Conservation (phyloP, 139 green algal species). For the Tetraselmis striata region DNA sequence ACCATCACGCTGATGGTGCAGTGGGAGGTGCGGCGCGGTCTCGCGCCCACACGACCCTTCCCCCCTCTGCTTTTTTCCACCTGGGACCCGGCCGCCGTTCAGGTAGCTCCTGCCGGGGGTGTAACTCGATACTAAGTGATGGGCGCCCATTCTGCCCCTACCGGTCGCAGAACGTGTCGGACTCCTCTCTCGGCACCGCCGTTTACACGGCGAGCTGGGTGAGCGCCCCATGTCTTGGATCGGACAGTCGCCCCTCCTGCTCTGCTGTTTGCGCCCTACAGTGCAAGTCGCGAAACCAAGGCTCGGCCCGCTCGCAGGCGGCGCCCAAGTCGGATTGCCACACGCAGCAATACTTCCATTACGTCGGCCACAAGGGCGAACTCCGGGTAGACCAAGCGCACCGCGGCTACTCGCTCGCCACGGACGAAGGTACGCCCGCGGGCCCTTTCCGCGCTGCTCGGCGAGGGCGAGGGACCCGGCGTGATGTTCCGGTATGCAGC, state of each 20-base stretch:
- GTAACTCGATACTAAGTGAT: background rate
- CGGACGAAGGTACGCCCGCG: conserved; percentile 29
- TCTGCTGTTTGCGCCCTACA: no score
- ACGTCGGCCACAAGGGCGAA: conserved; percentile 43
- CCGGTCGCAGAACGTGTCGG: conserved; percentile 9
- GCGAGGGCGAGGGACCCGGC: no score
- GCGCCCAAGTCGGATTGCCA: conserved; percentile 36
- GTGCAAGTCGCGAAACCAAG: no score
- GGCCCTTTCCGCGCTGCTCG: no score
- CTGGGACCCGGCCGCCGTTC: no score
- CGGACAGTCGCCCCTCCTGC: no score
- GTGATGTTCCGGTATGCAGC: no score
- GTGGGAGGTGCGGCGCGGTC: conserved; percentile 29
- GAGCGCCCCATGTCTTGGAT: background rate
- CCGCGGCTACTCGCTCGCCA: conserved; percentile 41
- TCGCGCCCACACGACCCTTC: no score
- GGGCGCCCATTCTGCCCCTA: background rate
- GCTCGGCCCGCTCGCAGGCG: no score
- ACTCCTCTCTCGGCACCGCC: conserved; percentile 24
- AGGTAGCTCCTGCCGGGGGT: no score
- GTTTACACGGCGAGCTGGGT: conserved; percentile 51
- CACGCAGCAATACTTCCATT: conserved; percentile 59
- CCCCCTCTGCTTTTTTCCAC: no score
- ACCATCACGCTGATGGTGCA: conserved; percentile 55
- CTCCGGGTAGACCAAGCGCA: conserved; percentile 50